Base-by-base conservation (phyloP, 768 basidiomycete species). In the Rhodotorula toruloides region DNA sequence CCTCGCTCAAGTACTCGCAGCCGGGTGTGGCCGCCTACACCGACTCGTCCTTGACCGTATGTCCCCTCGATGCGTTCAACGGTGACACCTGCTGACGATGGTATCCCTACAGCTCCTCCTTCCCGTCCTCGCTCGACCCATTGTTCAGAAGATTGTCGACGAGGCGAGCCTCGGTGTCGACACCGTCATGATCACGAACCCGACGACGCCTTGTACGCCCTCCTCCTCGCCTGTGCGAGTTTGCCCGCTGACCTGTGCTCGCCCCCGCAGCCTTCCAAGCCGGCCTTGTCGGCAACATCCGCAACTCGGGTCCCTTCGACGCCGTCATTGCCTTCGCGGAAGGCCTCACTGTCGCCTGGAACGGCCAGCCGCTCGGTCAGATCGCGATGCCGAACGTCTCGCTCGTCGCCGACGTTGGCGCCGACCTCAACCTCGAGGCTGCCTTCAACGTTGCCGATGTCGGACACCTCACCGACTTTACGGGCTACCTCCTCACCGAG, bases 221-320 rank as follows among this genome's bases (percentile, higher is more conserved):
- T 50, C 34, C 29, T 5, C 3, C 52, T 37, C 21, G 11, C 52
- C 36, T 11, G 10, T 14, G 75, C 21, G 17, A 39, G 54, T 14
- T 16, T 14, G 40, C 25, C 25, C 19, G 14, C 29, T 36, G 32
- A 12, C 9, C 6, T 16, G 19, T 4, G 32, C 32, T 6, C 48
- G 17, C 81, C 63, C 79, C 84, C 74, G 79, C 78, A 16, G 82
- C 84, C 21, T 89, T 89, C 71, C 79, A 84, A 83, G 78, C 74
- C 78, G 73, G 37, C 21, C 76, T 89, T 60, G 83, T 81, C 39
- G 87, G 87, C 31, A 82, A 80, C 34, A 87, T 89, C 68, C 82
- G 81, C 21, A 84, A 87, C 40, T 61, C 87, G 36, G 87, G 87
- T 22, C 87, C 87, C 48, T 88, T 89, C 73, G 85, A 88, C 67